A percentile compares a stretch with the other conserved stretches of the same genome.
Conservation (phyloP, 2,329 filamentous ascomycete species). For the Phyllosticta citrichinensis region DNA sequence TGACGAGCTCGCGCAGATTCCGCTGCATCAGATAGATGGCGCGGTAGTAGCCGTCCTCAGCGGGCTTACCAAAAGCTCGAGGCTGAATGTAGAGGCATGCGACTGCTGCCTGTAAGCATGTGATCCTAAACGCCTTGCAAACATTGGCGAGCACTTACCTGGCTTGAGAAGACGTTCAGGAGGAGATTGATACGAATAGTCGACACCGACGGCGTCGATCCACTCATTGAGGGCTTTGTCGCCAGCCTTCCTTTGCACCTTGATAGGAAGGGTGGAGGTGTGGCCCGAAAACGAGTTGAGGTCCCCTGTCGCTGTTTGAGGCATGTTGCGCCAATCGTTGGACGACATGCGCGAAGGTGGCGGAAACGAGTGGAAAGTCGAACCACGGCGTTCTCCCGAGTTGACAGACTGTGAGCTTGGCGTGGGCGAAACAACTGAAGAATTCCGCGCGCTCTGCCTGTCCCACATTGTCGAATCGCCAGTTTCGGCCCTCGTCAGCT, state of each 20-base stretch:
- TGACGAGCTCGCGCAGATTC: constrained; percentile 63
- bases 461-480: constrained; percentile 39
- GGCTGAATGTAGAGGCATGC: constrained; percentile 80
- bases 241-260: constrained; percentile 42
- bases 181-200: constrained; percentile 72
- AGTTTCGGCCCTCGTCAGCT: constrained; percentile 45
- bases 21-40: constrained; percentile 78
- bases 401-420: constrained; percentile 37
- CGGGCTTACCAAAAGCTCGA: constrained; percentile 38
- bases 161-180: constrained; percentile 60
- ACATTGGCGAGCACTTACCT: constrained; percentile 32
- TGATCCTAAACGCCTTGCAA: constrained; percentile 9
- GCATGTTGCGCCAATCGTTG: constrained; percentile 49
- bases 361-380: constrained; percentile 35
- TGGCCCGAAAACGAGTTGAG: constrained; percentile 33
- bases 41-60: constrained; percentile 58
- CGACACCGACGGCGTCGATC: constrained; percentile 90
- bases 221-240: constrained; percentile 64
- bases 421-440: constrained; percentile 43
- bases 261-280: constrained; percentile 43
- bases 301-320: constrained; percentile 44
- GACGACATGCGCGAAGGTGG: constrained; percentile 36
- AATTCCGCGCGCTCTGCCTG: constrained; percentile 32
- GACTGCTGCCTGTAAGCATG: constrained; percentile 42
- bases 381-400: constrained; percentile 30